A percentile compares a stretch with the other conserved stretches of the same genome.
phyloP scores from a whole-genome alignment of 345 rosid species.

The Moricandia arvensis region DNA sequence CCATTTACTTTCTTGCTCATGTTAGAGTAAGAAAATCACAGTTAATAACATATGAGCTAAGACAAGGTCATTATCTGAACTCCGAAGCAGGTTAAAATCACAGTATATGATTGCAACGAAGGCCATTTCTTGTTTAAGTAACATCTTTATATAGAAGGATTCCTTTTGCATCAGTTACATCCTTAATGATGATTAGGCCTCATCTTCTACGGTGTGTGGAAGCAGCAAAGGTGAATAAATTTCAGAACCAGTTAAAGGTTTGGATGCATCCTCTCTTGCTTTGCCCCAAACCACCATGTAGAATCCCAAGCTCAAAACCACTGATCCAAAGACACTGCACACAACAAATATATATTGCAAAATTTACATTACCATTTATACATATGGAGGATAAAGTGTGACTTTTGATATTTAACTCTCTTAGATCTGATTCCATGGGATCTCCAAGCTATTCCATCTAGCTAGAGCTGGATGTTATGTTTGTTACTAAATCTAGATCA shows the following conservation, averaged over 20 bases:
- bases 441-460: neutral
- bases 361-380: neutral
- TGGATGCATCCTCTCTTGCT: constrained; percentile 35
- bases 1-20: neutral
- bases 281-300: constrained; percentile 42
- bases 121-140: neutral
- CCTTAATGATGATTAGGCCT: neutral
- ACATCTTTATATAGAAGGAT: neutral
- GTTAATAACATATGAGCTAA: neutral
- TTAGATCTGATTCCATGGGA: neutral
- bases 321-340: constrained; percentile 32
- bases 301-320: constrained; percentile 33
- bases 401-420: neutral
- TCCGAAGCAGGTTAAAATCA: neutral
- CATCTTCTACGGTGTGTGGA: constrained; percentile 12
- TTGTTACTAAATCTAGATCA: neutral
- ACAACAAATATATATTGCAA: neutral
- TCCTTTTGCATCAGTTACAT: constrained; percentile 12
- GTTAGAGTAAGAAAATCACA: neutral
- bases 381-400: neutral
- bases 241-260: constrained; percentile 7
- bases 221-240: neutral
- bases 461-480: neutral
- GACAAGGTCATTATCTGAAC: neutral
- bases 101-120: neutral